These are phyloP conservation scores for Piper betle DNA, from an alignment of 164 flowering plant genomes.

Conservation along the genomic window DNA sequence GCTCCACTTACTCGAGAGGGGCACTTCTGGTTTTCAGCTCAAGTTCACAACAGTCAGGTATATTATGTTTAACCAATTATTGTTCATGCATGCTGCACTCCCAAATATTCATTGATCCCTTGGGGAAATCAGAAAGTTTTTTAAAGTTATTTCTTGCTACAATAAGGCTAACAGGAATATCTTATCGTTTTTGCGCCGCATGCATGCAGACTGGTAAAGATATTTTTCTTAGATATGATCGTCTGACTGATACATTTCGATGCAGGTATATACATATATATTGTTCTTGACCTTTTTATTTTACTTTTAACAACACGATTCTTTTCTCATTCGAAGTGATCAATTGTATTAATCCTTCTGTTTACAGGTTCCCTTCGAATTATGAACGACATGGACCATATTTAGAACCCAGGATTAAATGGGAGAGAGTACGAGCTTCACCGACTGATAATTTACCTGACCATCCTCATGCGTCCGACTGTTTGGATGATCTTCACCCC, in stretches of 20 bases:
- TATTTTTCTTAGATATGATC: conserved; percentile 62
- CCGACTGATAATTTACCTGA: conserved; percentile 46
- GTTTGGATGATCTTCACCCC: conserved; percentile 60
- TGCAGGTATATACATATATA: conserved; percentile 72
- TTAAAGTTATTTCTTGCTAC: background rate
- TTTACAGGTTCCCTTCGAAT: conserved; percentile 45
- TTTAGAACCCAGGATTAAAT: conserved; percentile 47
- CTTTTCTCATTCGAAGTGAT: no score
- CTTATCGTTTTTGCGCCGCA: conserved; percentile 85
- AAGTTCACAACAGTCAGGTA: conserved; percentile 93
- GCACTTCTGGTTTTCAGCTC: conserved; percentile 84
- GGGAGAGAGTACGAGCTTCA: conserved; percentile 76
- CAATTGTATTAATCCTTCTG: background rate
- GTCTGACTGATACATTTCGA: conserved; percentile 47
- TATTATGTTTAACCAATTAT: no score
- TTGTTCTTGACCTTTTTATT: no score
- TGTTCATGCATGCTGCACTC: no score
- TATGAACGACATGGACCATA: conserved; percentile 25
- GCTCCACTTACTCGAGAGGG: conserved; percentile 73
- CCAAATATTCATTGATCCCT: no score
- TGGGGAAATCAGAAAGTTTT: no score
- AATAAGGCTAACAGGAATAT: conserved; percentile 47
- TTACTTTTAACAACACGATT: background rate
- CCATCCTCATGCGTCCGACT: conserved; percentile 55
- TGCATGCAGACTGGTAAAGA: no score